phyloP scores from a whole-genome alignment of 257 asterid species.

The Petunia secreta region DNA sequence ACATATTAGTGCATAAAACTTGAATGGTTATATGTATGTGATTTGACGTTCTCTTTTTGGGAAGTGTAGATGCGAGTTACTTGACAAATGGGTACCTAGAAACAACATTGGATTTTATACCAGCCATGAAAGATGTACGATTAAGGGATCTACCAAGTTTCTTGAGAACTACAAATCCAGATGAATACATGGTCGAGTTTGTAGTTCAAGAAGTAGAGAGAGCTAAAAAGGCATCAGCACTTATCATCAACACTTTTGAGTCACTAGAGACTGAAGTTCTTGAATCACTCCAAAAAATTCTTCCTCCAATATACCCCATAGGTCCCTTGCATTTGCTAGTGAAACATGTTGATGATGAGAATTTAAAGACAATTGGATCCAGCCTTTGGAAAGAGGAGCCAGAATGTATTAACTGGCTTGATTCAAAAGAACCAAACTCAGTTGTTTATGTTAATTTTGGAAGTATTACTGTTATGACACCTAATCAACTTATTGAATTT shows the following conservation, averaged over 20 bases:
- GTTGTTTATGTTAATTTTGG: constrained; percentile 28
- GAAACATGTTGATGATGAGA: background rate
- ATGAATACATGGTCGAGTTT: constrained; percentile 16
- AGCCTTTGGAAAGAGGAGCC: constrained; percentile 28
- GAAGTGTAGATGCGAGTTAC: background rate
- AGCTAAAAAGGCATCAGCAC: constrained; percentile 16
- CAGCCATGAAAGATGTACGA: constrained; percentile 24
- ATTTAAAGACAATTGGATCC: background rate
- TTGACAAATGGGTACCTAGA: constrained; percentile 22
- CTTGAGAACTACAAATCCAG: constrained; percentile 30
- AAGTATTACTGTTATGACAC: constrained; percentile 22
- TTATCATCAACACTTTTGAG: constrained; percentile 27
- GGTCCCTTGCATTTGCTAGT: constrained; percentile 31
- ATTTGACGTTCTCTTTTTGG: background rate
- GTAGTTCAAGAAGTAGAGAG: background rate
- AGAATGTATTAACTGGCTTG: constrained; percentile 24
- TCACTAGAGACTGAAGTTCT: constrained; percentile 24
- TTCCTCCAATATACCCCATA: constrained; percentile 23
- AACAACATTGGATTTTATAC: constrained; percentile 23
- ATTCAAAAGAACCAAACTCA: constrained; percentile 14
- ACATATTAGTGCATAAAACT: too few relatives aligned
- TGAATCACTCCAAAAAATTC: background rate
- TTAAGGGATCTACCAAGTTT: constrained; percentile 29
- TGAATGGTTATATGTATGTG: background rate
- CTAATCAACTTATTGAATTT: constrained; percentile 22